Evolutionary conservation across 2,329 filamentous ascomycete genomes (phyloP), one percentile per base, ranked within the genome.

Genomic region (Pseudogymnoascus sp.): DNA sequence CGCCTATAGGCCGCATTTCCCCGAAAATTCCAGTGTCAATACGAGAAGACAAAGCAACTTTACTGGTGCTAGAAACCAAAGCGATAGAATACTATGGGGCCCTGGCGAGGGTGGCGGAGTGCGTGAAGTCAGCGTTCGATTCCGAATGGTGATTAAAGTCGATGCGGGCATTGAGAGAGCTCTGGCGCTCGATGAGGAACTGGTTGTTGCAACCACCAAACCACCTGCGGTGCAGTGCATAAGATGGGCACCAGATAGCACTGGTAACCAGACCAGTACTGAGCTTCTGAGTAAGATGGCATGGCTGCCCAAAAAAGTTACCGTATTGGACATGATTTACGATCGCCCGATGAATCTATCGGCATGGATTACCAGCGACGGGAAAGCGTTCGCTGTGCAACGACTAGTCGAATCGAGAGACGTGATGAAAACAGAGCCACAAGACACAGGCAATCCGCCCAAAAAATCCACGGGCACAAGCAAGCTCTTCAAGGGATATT

Each of bases 211-310:
- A 4, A 99, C 95, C 0, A 82, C 86, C 64, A 96, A 95, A 72
- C 95, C 95, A 3, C 88, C 93, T 0, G 93, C 95, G n/a, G 86
- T 97, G 15, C 95, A 99, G 75, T 97, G 93, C 76, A 97, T 99
- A 69, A 86, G 90, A 64, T 99, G 95, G 95, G 89, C 88, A 0
- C 90, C 93, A 1, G 93, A 96, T 73, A 88, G 83, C 67, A 84
- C 82, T 35, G 90, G 90, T 19, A 88, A 84, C 65, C 93, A 97
- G 75, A 97, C 93, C 2, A 92, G 86, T 68, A 97, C 95, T 0
- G 93, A 97, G 75, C 82, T 97, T 7, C 78, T 97, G 65, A 93
- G 88, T 71, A 88, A 90, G 62, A 96, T 97, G 86, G 78, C 84
- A 59, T 96, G 92, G 88, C 77, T 97, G 21, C 86, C 88, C 61